Percentiles rank a stretch among this genome's conserved stretches.
These are phyloP conservation scores for Backusella australiensis DNA, from an alignment of 192 early-diverging fungal species.

Conservation along the genomic window DNA sequence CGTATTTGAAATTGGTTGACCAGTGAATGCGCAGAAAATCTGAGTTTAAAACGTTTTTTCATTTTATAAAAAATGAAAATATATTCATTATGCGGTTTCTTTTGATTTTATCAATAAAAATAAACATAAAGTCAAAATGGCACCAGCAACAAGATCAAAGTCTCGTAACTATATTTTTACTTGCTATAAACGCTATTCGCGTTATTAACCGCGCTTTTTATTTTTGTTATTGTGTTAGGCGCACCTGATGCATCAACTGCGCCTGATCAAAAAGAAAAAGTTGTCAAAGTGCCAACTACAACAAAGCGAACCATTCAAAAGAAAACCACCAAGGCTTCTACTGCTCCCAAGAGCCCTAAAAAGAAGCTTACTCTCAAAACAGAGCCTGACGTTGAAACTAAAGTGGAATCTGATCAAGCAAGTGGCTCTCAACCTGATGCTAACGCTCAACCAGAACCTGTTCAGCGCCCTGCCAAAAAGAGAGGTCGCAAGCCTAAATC, in stretches of 20 bases:
- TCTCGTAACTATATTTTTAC: not conserved
- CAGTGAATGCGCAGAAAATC: not conserved
- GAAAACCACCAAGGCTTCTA: not conserved
- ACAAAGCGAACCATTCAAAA: not conserved
- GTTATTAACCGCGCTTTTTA: not conserved
- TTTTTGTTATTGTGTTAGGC: not conserved
- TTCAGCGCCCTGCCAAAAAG: not conserved
- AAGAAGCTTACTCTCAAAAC: not conserved
- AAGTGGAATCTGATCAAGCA: not conserved
- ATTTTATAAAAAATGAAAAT: not conserved
- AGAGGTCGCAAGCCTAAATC: not conserved
- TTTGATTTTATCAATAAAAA: not conserved
- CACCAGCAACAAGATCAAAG: not conserved
- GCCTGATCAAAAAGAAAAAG: not conserved
- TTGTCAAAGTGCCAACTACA: not conserved
- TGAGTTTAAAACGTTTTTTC: not conserved
- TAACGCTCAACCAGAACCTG: not conserved
- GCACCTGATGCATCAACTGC: not conserved
- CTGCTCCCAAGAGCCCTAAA: not conserved
- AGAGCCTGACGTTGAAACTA: not conserved
- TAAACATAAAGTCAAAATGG: not conserved
- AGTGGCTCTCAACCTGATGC: not conserved
- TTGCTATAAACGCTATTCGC: not conserved
- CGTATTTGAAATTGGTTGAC: too few species aligned
- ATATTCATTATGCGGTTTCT: not conserved